Evolutionary conservation across 495 filamentous ascomycete species (phyloP).

Genomic region (Friedmanniomyces simplex): DNA sequence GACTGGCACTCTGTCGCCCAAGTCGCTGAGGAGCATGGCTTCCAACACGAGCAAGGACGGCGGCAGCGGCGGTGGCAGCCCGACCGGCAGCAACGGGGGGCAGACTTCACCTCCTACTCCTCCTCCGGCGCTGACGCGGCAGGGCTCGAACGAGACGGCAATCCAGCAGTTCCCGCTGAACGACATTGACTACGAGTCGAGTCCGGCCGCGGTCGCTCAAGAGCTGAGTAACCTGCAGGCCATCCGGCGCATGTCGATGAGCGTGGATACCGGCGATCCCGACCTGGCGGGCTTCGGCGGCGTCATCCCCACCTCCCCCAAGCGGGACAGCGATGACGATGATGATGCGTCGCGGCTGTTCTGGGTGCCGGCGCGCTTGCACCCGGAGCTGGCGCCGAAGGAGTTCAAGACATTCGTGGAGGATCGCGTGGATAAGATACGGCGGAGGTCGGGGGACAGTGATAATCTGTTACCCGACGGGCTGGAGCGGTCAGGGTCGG

Average conservation of each 20-base stretch:
- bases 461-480: constrained; percentile 55
- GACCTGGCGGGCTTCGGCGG: constrained; percentile 78
- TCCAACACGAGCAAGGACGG: background rate
- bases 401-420: constrained; percentile 97
- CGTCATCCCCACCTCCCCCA: constrained; percentile 59
- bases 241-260: constrained; percentile 96
- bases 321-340: constrained; percentile 66
- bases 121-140: constrained; percentile 41
- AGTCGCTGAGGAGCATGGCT: constrained; percentile 10
- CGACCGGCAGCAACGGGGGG: background rate
- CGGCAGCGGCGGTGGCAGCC: background rate
- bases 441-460: constrained; percentile 65
- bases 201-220: constrained; percentile 84
- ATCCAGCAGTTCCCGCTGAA: constrained; percentile 72
- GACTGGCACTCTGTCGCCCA: constrained; percentile 21
- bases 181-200: constrained; percentile 83
- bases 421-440: constrained; percentile 79
- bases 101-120: constrained; percentile 47
- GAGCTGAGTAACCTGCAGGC: constrained; percentile 94
- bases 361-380: constrained; percentile 90
- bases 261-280: constrained; percentile 85
- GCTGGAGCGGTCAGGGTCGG: constrained; percentile 49
- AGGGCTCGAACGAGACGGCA: constrained; percentile 54
- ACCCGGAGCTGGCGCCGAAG: constrained; percentile 88
- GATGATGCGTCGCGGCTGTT: constrained; percentile 81